Conservation (phyloP, 2,329 filamentous ascomycete genomes). For the Bisporella sp. region DNA sequence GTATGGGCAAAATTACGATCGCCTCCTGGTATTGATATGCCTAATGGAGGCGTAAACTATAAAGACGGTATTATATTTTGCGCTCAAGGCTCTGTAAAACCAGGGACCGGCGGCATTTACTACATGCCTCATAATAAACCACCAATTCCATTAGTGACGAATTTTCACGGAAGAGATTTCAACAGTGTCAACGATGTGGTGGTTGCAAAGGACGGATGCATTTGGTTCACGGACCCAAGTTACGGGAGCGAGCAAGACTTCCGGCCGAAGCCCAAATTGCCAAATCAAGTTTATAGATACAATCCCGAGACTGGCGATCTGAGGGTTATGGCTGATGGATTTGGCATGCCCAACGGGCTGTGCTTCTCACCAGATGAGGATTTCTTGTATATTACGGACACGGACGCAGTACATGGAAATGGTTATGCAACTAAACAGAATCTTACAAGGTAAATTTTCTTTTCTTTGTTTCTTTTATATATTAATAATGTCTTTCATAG, state of each 20-base stretch:
- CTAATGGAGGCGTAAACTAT: slow-evolving; percentile 36
- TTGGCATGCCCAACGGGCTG: slow-evolving; percentile 34
- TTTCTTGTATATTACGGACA: slow-evolving; percentile 38
- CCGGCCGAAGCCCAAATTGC: slow-evolving; percentile 36
- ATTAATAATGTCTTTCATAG: slow-evolving; percentile 4
- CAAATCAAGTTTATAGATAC: slow-evolving; percentile 42
- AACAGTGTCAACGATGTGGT: slow-evolving; percentile 40
- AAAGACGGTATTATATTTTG: slow-evolving; percentile 35
- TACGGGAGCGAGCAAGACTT: slow-evolving; percentile 39
- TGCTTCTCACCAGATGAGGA: slow-evolving; percentile 28
- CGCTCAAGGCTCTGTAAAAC: slow-evolving; percentile 29
- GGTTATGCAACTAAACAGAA: slow-evolving; percentile 18
- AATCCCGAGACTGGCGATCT: slow-evolving; percentile 33
- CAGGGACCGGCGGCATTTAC: slow-evolving; percentile 21
- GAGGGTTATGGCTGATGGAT: slow-evolving; percentile 40
- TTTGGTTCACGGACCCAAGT: slow-evolving; percentile 45
- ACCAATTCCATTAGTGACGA: slow-evolving; percentile 30
- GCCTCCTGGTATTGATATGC: slow-evolving; percentile 37
- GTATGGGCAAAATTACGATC: slow-evolving; percentile 28
- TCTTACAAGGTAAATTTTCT: slow-evolving; percentile 21
- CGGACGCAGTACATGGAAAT: slow-evolving; percentile 24
- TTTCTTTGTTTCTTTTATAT: background rate
- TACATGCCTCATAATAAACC: slow-evolving; percentile 19
- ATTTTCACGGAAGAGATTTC: slow-evolving; percentile 38
- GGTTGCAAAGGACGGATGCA: slow-evolving; percentile 30